A percentile compares a stretch with the other conserved stretches of the same genome.
phyloP scores from a whole-genome alignment of 305 asterid genomes.

The Fraxinus sp. region DNA sequence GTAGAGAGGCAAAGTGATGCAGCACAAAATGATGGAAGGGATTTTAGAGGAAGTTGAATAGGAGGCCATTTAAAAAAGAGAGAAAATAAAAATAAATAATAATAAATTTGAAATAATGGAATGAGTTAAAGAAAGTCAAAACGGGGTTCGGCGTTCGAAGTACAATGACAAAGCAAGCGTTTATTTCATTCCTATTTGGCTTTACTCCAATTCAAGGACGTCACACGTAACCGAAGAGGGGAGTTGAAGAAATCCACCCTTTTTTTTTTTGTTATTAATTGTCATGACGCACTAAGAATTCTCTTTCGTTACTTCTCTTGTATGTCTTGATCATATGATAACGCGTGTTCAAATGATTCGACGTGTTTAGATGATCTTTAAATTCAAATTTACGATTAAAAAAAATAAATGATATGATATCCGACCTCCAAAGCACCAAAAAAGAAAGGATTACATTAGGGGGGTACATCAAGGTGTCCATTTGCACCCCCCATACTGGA shows the following conservation, averaged over 20 bases:
- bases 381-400: no score
- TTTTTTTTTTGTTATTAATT: neutral
- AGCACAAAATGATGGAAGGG: no score
- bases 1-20: no score
- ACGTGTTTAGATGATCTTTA: no score
- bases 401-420: neutral
- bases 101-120: neutral
- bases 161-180: conserved; percentile 14
- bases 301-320: conserved; percentile 6
- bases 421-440: no score
- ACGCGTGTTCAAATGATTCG: neutral
- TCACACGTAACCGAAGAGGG: conserved; percentile 40
- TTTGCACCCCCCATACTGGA: no score
- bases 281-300: neutral
- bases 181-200: neutral
- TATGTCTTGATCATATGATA: conserved; percentile 24
- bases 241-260: conserved; percentile 29
- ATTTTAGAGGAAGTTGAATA: neutral
- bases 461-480: no score
- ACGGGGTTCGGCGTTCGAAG: conserved; percentile 18
- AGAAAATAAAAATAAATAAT: neutral
- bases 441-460: no score
- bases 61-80: neutral
- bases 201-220: conserved; percentile 21
- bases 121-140: conserved; percentile 21